These are phyloP conservation scores for Rhamnella rubrinervis DNA, from an alignment of 331 rosid species.

Conservation along the genomic window DNA sequence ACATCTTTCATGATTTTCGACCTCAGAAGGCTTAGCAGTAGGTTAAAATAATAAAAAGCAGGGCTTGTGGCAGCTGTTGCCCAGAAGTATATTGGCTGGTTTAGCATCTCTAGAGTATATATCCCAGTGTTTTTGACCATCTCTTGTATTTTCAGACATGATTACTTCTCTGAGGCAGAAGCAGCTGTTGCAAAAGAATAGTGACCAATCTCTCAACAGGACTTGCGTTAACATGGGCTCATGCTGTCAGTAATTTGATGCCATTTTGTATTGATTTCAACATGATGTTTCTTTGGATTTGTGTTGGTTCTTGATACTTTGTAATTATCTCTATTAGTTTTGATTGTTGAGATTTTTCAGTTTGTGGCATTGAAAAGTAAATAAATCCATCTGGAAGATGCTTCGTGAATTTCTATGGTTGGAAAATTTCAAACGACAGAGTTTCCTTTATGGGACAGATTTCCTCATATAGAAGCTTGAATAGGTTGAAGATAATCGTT, in stretches of 20 bases:
- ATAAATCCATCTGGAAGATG: neutral
- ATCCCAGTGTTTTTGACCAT: neutral
- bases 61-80: neutral
- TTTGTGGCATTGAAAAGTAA: neutral
- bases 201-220: conserved; percentile 6
- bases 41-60: neutral
- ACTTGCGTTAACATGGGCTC: neutral
- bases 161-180: conserved; percentile 28
- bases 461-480: too few species aligned
- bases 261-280: too few species aligned
- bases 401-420: neutral
- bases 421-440: neutral
- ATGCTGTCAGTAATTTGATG: neutral
- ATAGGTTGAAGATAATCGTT: too few species aligned
- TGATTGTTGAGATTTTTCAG: neutral
- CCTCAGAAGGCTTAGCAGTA: neutral
- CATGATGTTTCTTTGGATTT: neutral
- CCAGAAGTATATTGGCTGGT: neutral
- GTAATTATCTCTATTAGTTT: neutral
- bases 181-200: conserved; percentile 27
- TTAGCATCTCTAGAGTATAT: neutral
- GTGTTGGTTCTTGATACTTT: neutral
- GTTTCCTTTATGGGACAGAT: too few species aligned
- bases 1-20: neutral
- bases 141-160: conserved; percentile 16